Evolutionary conservation across 257 asterid species (phyloP).

Genomic region (Henckelia pumila): DNA sequence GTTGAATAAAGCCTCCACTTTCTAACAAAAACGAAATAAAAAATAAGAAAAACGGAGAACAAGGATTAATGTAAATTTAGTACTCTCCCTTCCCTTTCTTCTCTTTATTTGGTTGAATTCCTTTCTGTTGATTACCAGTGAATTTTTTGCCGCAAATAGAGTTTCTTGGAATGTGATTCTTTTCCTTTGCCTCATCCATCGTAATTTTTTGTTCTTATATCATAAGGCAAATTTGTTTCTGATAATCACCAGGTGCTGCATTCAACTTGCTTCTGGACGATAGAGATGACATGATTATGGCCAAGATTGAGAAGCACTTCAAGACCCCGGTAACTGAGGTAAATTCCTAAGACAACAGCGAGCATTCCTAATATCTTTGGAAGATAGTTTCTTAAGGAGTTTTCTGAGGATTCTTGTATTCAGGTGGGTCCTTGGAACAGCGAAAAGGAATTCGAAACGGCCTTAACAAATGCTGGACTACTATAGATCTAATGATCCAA

Average conservation of each 20-base stretch:
- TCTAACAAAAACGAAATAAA: background rate
- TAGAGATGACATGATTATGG: constrained; percentile 38
- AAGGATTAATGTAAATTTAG: background rate
- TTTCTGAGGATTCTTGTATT: constrained; percentile 17
- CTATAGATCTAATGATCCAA: constrained; percentile 23
- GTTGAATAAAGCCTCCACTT: background rate
- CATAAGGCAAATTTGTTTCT: background rate
- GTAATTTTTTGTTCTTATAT: too few relatives aligned
- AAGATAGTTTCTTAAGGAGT: background rate
- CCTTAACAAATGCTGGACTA: constrained; percentile 65
- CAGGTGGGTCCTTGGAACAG: constrained; percentile 59
- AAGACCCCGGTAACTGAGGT: constrained; percentile 49
- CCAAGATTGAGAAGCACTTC: constrained; percentile 61
- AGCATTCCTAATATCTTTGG: background rate
- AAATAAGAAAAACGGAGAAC: background rate
- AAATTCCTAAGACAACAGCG: constrained; percentile 5
- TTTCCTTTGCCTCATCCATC: background rate
- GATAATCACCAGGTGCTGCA: constrained; percentile 44
- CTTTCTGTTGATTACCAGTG: too few relatives aligned
- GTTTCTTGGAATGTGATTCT: background rate
- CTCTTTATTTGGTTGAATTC: too few relatives aligned
- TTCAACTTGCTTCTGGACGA: constrained; percentile 43
- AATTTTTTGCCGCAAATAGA: too few relatives aligned
- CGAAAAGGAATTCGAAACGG: constrained; percentile 46
- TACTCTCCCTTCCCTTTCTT: too few relatives aligned